phyloP scores from a whole-genome alignment of 116 monocot species.

The Trichopus zeylanicus region DNA sequence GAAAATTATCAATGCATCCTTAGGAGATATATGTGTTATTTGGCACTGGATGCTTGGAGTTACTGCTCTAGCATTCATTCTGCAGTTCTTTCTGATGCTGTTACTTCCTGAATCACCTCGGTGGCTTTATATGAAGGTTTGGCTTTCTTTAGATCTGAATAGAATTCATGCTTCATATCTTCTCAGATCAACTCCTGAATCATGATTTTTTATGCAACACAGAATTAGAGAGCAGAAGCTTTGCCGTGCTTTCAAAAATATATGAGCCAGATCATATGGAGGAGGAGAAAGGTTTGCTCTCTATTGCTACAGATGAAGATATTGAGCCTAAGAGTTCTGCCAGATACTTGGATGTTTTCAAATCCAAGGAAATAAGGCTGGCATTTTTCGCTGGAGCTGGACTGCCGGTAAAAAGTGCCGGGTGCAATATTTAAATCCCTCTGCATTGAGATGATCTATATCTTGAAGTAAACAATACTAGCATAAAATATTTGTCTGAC shows the following conservation, averaged over 20 bases:
- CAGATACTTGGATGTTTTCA: conserved; percentile 67
- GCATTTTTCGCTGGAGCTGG: conserved; percentile 90
- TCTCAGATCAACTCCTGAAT: neutral
- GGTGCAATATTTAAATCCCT: no score
- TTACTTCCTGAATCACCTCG: conserved; percentile 90
- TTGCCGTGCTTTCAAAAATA: conserved; percentile 63
- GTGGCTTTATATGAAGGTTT: conserved; percentile 77
- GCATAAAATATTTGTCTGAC: no score
- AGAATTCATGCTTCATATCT: neutral
- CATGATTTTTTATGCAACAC: neutral
- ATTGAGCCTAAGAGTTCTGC: conserved; percentile 21
- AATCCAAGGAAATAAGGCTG: conserved; percentile 81
- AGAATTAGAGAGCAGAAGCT: conserved; percentile 77
- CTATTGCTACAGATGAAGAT: conserved; percentile 36
- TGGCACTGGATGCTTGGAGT: conserved; percentile 99
- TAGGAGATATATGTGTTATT: conserved; percentile 60
- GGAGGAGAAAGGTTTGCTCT: conserved; percentile 70
- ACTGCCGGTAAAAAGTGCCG: conserved; percentile 66
- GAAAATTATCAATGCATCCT: neutral
- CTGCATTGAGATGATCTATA: no score
- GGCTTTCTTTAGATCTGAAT: neutral
- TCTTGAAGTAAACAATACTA: no score
- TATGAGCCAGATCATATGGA: conserved; percentile 68
- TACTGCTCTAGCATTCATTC: conserved; percentile 72
- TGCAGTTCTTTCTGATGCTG: conserved; percentile 80